Percentiles rank a stretch among this genome's conserved stretches.
Evolutionary conservation across 805 yeast species (phyloP).

Genomic region (Sugiyamaella mastotermitis): DNA sequence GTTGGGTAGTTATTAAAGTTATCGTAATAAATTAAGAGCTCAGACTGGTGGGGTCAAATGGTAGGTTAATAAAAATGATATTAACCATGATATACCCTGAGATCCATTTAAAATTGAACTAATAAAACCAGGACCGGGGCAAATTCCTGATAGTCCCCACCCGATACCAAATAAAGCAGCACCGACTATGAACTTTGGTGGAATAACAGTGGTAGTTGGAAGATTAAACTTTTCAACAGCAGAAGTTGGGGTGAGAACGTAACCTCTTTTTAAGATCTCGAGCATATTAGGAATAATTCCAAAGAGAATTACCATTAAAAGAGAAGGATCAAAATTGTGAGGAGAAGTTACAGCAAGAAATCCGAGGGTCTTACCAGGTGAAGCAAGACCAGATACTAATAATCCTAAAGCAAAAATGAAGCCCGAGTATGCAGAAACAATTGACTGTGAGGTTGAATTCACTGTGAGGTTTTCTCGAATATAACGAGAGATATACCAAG

Average conservation of each 20-base stretch:
- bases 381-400: slow-evolving; percentile 42
- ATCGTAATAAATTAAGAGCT: too few relatives aligned
- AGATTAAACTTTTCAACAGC: slow-evolving; percentile 17
- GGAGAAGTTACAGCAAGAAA: slow-evolving; percentile 34
- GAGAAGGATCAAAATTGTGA: slow-evolving; percentile 45
- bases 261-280: slow-evolving; percentile 20
- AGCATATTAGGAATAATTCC: slow-evolving; percentile 41
- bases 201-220: slow-evolving; percentile 24
- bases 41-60: too few relatives aligned
- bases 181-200: slow-evolving; percentile 35
- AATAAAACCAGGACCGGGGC: slow-evolving; percentile 49
- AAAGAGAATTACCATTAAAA: slow-evolving; percentile 38
- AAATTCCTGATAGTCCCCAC: slow-evolving; percentile 47
- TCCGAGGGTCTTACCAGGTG: slow-evolving; percentile 40
- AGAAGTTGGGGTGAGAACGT: slow-evolving; percentile 12
- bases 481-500: neutral
- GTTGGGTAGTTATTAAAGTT: too few relatives aligned
- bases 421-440: slow-evolving; percentile 27
- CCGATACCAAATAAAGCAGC: slow-evolving; percentile 44
- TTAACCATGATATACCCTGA: slow-evolving; percentile 30
- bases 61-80: slow-evolving; percentile 24
- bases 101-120: slow-evolving; percentile 25
- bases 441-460: slow-evolving; percentile 11
- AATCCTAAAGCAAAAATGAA: slow-evolving; percentile 42
- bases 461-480: slow-evolving; percentile 2